Conservation (phyloP, 139 green algal genomes). For the Pleodorina starrii region DNA sequence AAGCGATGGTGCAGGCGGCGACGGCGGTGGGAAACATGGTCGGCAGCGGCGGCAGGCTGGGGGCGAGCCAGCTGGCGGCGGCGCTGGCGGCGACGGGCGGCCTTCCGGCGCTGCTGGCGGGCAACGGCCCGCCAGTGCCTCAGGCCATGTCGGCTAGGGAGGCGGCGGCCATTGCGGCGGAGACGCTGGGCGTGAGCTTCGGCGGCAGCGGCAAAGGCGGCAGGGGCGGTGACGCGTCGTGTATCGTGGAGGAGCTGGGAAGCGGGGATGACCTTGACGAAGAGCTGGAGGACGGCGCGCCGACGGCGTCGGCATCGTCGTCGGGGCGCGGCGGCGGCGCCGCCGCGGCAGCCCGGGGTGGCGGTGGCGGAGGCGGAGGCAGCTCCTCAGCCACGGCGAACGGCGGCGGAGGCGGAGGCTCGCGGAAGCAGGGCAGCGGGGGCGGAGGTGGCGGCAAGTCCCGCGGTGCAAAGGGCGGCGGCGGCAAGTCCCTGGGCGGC, state of each 20-base stretch:
- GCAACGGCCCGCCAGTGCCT: not conserved
- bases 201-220: not conserved
- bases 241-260: constrained; percentile 23
- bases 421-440: not conserved
- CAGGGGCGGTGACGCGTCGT: not conserved
- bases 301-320: not conserved
- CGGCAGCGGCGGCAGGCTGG: not conserved
- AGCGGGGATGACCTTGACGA: constrained; percentile 8
- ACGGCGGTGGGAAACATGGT: constrained; percentile 40
- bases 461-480: not conserved
- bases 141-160: constrained; percentile 29
- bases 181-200: constrained; percentile 19
- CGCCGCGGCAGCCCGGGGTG: not conserved
- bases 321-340: not conserved
- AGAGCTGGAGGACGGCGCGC: not conserved
- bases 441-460: not conserved
- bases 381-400: not conserved
- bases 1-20: constrained; percentile 44
- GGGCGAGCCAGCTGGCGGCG: not conserved
- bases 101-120: not conserved
- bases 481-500: not conserved
- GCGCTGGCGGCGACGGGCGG: constrained; percentile 14
- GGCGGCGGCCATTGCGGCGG: constrained; percentile 26
- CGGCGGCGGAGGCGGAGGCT: not conserved
- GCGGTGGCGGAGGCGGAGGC: not conserved